Percentiles rank a stretch among this genome's conserved stretches.
phyloP scores from a whole-genome alignment of 2,329 filamentous ascomycete species.

The Canariomyces notabilis region DNA sequence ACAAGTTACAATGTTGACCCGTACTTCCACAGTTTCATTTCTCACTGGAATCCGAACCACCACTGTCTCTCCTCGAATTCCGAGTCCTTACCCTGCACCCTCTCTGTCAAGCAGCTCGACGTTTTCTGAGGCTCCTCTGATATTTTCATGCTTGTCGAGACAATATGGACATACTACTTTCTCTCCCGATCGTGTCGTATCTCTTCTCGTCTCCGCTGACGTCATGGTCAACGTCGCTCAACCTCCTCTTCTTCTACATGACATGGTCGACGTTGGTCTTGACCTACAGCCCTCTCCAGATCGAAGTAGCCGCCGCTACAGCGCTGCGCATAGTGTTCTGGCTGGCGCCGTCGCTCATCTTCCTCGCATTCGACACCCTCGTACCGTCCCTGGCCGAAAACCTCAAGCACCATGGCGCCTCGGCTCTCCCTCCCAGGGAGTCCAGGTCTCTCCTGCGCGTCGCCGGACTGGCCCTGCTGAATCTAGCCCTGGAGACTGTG shows the following conservation, averaged over 20 bases:
- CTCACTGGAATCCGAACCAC: too few species aligned
- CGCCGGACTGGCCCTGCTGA: slow-evolving; percentile 40
- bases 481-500: slow-evolving; percentile 40
- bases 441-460: slow-evolving; percentile 30
- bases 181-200: slow-evolving; percentile 67
- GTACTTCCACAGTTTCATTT: too few species aligned
- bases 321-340: slow-evolving; percentile 65
- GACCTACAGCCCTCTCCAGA: slow-evolving; percentile 66
- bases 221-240: slow-evolving; percentile 74
- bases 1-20: too few species aligned
- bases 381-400: slow-evolving; percentile 63
- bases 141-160: too few species aligned
- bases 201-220: slow-evolving; percentile 56
- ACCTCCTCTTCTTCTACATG: slow-evolving; percentile 83
- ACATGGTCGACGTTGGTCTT: slow-evolving; percentile 82
- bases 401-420: slow-evolving; percentile 61
- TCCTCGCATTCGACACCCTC: slow-evolving; percentile 66
- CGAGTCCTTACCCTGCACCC: too few species aligned
- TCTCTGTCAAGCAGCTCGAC: too few species aligned
- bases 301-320: slow-evolving; percentile 69
- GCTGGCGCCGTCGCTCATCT: slow-evolving; percentile 65
- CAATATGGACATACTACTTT: slow-evolving; percentile 62
- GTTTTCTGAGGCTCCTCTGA: too few species aligned
- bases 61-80: too few species aligned
- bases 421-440: slow-evolving; percentile 45